Evolutionary conservation across 257 asterid genomes (phyloP), one percentile per base, ranked within the genome.

Genomic region (Nicotiana sylvestris): DNA sequence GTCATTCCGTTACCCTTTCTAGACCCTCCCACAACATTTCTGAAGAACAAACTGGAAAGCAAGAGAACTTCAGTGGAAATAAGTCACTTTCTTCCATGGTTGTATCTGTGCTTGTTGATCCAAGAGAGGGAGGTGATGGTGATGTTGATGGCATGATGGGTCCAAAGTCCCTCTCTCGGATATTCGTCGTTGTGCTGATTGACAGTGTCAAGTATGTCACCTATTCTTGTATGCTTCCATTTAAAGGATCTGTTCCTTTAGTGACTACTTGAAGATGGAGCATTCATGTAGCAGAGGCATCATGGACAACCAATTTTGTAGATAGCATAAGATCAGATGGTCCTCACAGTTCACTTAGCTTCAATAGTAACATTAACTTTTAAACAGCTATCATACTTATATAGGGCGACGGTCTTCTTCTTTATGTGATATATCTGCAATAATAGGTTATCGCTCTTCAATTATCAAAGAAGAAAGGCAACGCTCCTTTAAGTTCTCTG

Each of bases 151-250:
- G 93, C 17, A 87, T 93, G 86, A 90, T 93, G 91, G 93, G 98
- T 43, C 82, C 87, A 1, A 92, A 92, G 86, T 88, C 97, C 61
- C 89, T 93, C 18, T 82, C 98, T 16, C 88, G 95, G 57, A 91
- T 93, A n/a, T 93, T 92, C 61, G 94, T 93, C 29, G 98, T 93
- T 37, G 97, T 93, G 55, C 82, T 93, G 66, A 85, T 92, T 7
- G 97, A 93, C 78, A 92, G 97, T 58, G 97, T 93, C 55, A 92
- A 89, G 87, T 93, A 93, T 13, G 98, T 92, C 39, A 93, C 97
- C 1, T 93, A 93, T 88, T 93, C 98, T 1, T 93, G 98, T 85
- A 87, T 93, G 91, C 92, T 93, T 56, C 98, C 97, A 11, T 90
- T 93, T 35, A 90, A 83, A 90, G 97, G 92, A 72, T 85, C 95